phyloP scores from a whole-genome alignment of 2,329 filamentous ascomycete genomes.

The Lachnellula cervina region DNA sequence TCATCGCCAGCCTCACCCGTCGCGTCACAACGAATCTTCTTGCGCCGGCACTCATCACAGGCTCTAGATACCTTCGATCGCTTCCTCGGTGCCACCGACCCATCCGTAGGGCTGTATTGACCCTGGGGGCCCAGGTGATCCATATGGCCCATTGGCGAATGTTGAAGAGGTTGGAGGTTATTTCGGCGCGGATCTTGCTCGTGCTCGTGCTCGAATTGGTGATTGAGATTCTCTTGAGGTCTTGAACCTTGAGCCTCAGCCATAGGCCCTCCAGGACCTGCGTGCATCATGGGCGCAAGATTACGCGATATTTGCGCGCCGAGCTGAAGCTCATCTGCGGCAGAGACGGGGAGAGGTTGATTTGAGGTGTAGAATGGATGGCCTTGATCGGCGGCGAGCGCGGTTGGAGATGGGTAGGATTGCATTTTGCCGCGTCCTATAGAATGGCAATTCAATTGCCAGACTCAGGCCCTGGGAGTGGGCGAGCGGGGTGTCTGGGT shows the following conservation, averaged over 20 bases:
- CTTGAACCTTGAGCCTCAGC: conserved; percentile 34
- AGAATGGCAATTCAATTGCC: conserved; percentile 11
- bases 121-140: conserved; percentile 32
- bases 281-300: conserved; percentile 39
- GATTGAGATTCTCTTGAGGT: conserved; percentile 33
- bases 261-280: conserved; percentile 33
- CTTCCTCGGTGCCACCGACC: conserved; percentile 57
- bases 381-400: conserved; percentile 23
- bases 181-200: conserved; percentile 22
- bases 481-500: conserved; percentile 7
- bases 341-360: conserved; percentile 25
- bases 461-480: conserved; percentile 13
- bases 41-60: conserved; percentile 54
- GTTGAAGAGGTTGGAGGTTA: conserved; percentile 18
- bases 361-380: conserved; percentile 27
- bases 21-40: conserved; percentile 59
- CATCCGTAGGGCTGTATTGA: conserved; percentile 37
- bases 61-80: conserved; percentile 82
- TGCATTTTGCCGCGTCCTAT: conserved; percentile 28
- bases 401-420: conserved; percentile 29
- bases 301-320: conserved; percentile 43
- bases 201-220: conserved; percentile 33
- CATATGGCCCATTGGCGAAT: conserved; percentile 31
- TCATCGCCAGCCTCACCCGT: conserved; percentile 66
- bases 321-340: conserved; percentile 41